A percentile compares a stretch with the other conserved stretches of the same genome.
Evolutionary conservation across 495 filamentous ascomycete genomes (phyloP).

Genomic region (Glonium stellatum): DNA sequence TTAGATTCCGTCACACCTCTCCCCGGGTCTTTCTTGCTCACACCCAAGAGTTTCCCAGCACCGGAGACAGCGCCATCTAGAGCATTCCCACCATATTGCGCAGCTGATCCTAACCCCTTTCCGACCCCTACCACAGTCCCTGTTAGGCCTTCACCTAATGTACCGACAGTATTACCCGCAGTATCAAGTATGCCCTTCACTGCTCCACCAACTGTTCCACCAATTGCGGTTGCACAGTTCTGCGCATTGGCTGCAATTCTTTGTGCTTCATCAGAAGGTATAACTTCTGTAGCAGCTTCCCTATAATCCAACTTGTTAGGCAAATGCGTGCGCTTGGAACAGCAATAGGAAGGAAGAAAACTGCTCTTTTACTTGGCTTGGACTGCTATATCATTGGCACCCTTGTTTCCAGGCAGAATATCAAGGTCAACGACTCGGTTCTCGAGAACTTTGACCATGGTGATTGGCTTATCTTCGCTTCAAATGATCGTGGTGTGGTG

Average conservation of each 20-base stretch:
- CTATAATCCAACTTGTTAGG: not conserved
- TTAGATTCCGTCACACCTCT: too few relatives aligned
- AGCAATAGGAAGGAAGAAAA: not conserved
- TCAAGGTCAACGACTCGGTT: slow-evolving; percentile 15
- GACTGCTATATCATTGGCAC: slow-evolving; percentile 1
- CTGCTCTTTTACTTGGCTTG: slow-evolving; percentile 9
- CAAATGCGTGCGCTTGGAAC: not conserved
- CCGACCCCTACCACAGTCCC: slow-evolving; percentile 7
- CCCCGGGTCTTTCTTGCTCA: too few relatives aligned
- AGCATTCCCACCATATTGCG: too few relatives aligned
- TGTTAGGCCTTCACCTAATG: slow-evolving; percentile 11
- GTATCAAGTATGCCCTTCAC: slow-evolving; percentile 14
- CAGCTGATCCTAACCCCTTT: too few relatives aligned
- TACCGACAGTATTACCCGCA: slow-evolving; percentile 11
- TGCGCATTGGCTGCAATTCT: slow-evolving; percentile 1
- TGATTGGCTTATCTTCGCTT: too few relatives aligned
- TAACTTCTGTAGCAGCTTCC: not conserved
- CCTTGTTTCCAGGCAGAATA: slow-evolving; percentile 10
- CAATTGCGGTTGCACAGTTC: slow-evolving; percentile 2
- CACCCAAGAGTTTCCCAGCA: too few relatives aligned
- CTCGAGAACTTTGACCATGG: slow-evolving; percentile 18
- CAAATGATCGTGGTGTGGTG: too few relatives aligned
- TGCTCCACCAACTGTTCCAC: slow-evolving; percentile 8
- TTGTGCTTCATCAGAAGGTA: not conserved
- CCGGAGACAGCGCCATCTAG: too few relatives aligned